Conservation (phyloP, 805 yeast species). For the Groenewaldozyma tartarivorans region DNA sequence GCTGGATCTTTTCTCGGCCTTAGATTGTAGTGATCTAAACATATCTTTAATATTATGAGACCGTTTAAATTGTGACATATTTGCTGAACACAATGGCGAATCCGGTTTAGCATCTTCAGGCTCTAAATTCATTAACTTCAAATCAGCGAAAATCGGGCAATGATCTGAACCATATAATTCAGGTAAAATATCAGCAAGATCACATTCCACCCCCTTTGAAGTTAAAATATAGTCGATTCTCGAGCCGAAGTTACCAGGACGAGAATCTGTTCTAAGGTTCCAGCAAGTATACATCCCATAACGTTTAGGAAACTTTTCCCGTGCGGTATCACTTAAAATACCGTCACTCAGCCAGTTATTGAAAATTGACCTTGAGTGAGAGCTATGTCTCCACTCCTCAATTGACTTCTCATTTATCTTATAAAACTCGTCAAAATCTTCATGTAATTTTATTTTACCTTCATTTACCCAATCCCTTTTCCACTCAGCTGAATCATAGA, state of each 20-base stretch:
- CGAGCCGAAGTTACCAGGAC: slow-evolving; percentile 82
- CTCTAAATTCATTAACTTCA: slow-evolving; percentile 24
- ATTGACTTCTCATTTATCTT: slow-evolving; percentile 26
- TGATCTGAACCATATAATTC: slow-evolving; percentile 82
- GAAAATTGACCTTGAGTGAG: slow-evolving; percentile 36
- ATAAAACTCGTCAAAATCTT: slow-evolving; percentile 27
- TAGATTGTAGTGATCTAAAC: too few relatives aligned
- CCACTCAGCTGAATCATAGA: slow-evolving; percentile 73
- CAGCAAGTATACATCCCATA: slow-evolving; percentile 79
- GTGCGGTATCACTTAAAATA: slow-evolving; percentile 17
- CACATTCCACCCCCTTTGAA: slow-evolving; percentile 33
- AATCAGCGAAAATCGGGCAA: slow-evolving; percentile 78
- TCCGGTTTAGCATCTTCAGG: slow-evolving; percentile 1
- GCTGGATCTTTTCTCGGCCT: too few relatives aligned
- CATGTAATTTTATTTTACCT: slow-evolving; percentile 1
- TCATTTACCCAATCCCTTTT: slow-evolving; percentile 37
- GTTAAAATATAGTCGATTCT: slow-evolving; percentile 71
- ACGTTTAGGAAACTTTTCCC: slow-evolving; percentile 43
- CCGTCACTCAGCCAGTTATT: slow-evolving; percentile 34
- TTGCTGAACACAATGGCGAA: not conserved
- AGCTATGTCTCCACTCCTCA: slow-evolving; percentile 31
- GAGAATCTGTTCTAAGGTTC: slow-evolving; percentile 68
- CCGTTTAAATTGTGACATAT: not conserved
- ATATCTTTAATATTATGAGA: not conserved
- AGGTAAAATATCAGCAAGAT: slow-evolving; percentile 52